Base-by-base conservation (phyloP, 495 filamentous ascomycete species). In the Sordaria brevicollis region DNA sequence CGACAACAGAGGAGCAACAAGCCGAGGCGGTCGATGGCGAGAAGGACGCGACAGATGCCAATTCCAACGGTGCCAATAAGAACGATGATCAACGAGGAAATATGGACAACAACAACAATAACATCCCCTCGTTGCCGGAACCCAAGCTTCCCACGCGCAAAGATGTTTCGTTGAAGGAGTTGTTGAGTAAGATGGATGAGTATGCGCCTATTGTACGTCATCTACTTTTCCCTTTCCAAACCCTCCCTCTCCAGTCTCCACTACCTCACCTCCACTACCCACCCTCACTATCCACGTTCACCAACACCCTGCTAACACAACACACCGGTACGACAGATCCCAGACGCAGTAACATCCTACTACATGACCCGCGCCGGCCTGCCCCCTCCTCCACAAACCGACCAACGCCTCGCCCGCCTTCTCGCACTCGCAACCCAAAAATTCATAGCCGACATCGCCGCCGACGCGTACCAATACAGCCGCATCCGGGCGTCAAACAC, bases 341-440 rank as follows among this genome's bases (percentile, higher is more conserved):
- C 95, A 65, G 95, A 99, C 80, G 95, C 95, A 11, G 94, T 99
- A 35, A 98, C 93, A 74, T 89, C 95, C 75, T 97, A 97, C 86
- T 98, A 98, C 85, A 92, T 98, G 81, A 94, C 94, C 17, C 89
- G 95, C 74, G 93, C 93, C 76, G 95, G 95, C 68, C 91, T 97
- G 10, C 93, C 94, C 19, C 93, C 95, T 5, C 91, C 92, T 21
- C 92, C 92, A 21, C 86, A 91, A 75, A 96, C 93, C 9, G 91
- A 96, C 71, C 89, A 89, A 34, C 92, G 91, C 67, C 90, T 99
- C 25, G 91, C 94, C 8, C 93, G 96, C 31, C 90, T 99, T 15
- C 91, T 99, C 68, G 93, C 94, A 0, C 90, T 99, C 29, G 95
- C 95, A 2, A 96, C 95, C 0, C 96, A 98, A 75, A 99, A 98